Evolutionary conservation across 441 rosid species (phyloP).

Genomic region (Pelargonium australe): DNA sequence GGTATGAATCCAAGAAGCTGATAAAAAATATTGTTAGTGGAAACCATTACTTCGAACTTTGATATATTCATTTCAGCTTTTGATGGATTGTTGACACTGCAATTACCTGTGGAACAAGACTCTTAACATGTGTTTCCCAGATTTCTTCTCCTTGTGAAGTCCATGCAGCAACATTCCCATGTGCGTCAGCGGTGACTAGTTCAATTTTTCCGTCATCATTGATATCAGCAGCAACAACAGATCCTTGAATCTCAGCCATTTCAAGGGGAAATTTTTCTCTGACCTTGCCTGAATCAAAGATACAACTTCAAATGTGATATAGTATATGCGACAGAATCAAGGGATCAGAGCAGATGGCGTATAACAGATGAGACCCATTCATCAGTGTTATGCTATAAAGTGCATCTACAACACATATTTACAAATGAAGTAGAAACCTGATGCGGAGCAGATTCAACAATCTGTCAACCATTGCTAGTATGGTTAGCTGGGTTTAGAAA

Average conservation of each 20-base stretch:
- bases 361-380: neutral
- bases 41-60: neutral
- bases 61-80: neutral
- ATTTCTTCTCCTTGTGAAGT: constrained; percentile 85
- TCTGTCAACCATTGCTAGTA: no score
- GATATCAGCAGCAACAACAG: constrained; percentile 94
- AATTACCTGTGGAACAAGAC: constrained; percentile 84
- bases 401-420: neutral
- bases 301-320: neutral
- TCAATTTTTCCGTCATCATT: constrained; percentile 99
- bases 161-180: constrained; percentile 99
- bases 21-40: neutral
- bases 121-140: constrained; percentile 88
- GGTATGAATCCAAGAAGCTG: neutral
- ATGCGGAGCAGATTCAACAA: no score
- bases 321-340: neutral
- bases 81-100: constrained; percentile 7
- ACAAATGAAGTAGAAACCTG: no score
- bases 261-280: constrained; percentile 90
- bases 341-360: neutral
- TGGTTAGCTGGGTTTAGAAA: no score
- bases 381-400: neutral
- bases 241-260: constrained; percentile 98
- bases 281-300: constrained; percentile 48
- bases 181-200: constrained; percentile 91